Percentiles rank a stretch among this genome's conserved stretches.
Evolutionary conservation across 768 basidiomycete species (phyloP).

Genomic region (Lanmaoa rubissima): DNA sequence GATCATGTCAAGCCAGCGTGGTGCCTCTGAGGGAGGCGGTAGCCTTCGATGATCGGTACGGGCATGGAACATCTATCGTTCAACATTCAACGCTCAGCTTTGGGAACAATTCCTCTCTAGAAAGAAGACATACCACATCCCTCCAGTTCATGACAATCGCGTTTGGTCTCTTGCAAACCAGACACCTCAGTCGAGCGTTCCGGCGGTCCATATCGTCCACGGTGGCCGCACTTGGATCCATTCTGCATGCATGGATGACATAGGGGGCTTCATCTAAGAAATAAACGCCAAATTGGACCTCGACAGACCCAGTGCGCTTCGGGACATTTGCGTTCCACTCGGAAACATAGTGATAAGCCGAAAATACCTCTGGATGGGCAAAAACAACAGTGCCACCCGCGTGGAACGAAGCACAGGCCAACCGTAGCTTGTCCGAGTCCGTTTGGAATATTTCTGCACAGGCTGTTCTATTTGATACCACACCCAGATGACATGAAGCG

Average conservation of each 20-base stretch:
- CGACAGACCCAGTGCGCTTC: neutral
- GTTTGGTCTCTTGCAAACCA: neutral
- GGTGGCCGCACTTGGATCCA: slow-evolving; percentile 5
- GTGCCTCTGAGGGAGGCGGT: neutral
- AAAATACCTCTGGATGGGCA: neutral
- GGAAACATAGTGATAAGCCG: too few species aligned
- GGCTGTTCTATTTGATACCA: neutral
- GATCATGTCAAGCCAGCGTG: neutral
- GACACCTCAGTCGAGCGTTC: slow-evolving; percentile 7
- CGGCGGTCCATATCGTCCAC: slow-evolving; percentile 1
- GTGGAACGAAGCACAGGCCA: slow-evolving; percentile 7
- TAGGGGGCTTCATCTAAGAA: neutral
- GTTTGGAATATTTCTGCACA: too few species aligned
- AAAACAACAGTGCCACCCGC: neutral
- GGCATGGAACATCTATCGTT: neutral
- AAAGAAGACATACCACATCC: neutral
- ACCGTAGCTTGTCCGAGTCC: neutral
- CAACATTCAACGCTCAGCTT: neutral
- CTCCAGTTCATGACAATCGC: neutral
- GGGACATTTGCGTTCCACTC: neutral
- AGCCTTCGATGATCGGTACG: neutral
- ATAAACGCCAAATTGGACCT: neutral
- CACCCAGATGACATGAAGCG: neutral
- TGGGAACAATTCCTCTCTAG: neutral
- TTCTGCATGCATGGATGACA: neutral